Evolutionary conservation across 1,284 basidiomycete genomes (phyloP).

Genomic region (Melanopsichium pennsylvanicum): DNA sequence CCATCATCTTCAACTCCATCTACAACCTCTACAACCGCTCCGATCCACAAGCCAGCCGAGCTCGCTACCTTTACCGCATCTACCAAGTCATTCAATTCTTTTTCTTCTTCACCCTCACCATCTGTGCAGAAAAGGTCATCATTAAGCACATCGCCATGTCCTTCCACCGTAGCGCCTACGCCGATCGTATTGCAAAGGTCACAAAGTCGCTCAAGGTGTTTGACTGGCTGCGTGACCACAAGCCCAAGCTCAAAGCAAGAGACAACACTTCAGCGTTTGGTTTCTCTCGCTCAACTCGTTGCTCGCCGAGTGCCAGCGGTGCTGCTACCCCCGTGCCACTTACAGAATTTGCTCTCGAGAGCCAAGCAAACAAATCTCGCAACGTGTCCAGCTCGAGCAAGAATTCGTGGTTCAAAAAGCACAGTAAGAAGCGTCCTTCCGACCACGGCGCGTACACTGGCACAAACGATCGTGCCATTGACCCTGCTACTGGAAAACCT

Average conservation of each 20-base stretch:
- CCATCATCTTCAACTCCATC: constrained; percentile 61
- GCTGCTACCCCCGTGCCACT: constrained; percentile 24
- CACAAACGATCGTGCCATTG: constrained; percentile 29
- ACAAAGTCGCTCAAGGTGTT: constrained; percentile 72
- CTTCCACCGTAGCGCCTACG: constrained; percentile 79
- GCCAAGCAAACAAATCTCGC: constrained; percentile 8
- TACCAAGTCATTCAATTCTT: constrained; percentile 63
- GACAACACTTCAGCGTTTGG: constrained; percentile 68
- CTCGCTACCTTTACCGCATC: constrained; percentile 57
- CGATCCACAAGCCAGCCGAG: constrained; percentile 37
- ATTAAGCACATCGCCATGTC: constrained; percentile 61
- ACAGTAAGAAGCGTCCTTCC: constrained; percentile 53
- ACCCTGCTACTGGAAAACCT: constrained; percentile 26
- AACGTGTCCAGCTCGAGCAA: constrained; percentile 21
- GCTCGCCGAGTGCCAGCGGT: constrained; percentile 39
- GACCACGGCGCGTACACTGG: constrained; percentile 14
- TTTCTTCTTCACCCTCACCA: constrained; percentile 61
- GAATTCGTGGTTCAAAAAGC: constrained; percentile 47
- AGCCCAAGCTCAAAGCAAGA: constrained; percentile 70
- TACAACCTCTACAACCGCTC: constrained; percentile 54
- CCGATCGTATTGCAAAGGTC: constrained; percentile 75
- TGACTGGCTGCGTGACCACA: constrained; percentile 76
- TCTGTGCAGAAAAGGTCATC: constrained; percentile 59
- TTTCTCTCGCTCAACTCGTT: constrained; percentile 61
- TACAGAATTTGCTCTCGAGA: constrained; percentile 25